Percentiles rank a stretch among this genome's conserved stretches.
Conservation (phyloP, 306 rosid genomes). For the Arachis stenosperma region DNA sequence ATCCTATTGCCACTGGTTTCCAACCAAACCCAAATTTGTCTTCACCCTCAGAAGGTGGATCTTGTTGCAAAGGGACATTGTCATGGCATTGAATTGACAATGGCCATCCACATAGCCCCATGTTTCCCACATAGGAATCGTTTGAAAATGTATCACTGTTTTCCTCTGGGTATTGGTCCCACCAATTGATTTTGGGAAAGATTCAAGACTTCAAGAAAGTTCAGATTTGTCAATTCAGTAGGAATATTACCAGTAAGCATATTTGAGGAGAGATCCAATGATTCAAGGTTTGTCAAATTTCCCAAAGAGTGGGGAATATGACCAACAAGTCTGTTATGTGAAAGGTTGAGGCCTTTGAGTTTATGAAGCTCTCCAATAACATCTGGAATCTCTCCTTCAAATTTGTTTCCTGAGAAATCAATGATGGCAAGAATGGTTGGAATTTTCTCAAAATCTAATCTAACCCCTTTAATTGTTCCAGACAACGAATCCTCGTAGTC, state of each 20-base stretch:
- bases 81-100: slow-evolving; percentile 1
- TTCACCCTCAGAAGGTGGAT: neutral
- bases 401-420: slow-evolving; percentile 38
- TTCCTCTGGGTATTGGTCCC: slow-evolving; percentile 40
- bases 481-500: neutral
- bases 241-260: slow-evolving; percentile 29
- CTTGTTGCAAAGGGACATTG: neutral
- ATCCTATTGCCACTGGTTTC: slow-evolving; percentile 35
- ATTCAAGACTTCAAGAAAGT: slow-evolving; percentile 22
- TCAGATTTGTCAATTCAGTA: slow-evolving; percentile 10
- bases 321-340: slow-evolving; percentile 38
- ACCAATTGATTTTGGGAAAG: slow-evolving; percentile 37
- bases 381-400: slow-evolving; percentile 40
- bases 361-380: slow-evolving; percentile 18
- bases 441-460: neutral
- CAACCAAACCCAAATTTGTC: slow-evolving; percentile 22
- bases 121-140: slow-evolving; percentile 37
- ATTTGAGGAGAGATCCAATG: slow-evolving; percentile 44
- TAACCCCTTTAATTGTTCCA: neutral
- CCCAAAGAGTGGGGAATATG: slow-evolving; percentile 28
- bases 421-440: neutral
- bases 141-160: slow-evolving; percentile 35
- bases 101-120: slow-evolving; percentile 35
- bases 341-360: slow-evolving; percentile 34
- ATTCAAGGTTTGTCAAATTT: slow-evolving; percentile 27